Percentiles rank a stretch among this genome's conserved stretches.
Evolutionary conservation across 176 grass and related monocot genomes (phyloP).

Genomic region (Oryza meyeriana): DNA sequence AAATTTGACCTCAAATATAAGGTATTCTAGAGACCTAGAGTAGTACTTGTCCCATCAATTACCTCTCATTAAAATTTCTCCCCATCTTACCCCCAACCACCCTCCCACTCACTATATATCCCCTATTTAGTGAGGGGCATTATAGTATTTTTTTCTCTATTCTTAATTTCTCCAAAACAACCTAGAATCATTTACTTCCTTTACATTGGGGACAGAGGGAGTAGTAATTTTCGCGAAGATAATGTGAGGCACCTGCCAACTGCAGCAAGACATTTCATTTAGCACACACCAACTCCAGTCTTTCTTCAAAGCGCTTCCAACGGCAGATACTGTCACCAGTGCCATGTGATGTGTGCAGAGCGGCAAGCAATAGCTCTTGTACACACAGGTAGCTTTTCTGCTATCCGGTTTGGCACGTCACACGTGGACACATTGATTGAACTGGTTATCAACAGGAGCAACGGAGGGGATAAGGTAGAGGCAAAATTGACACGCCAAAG

Average conservation of each 20-base stretch:
- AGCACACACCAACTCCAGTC: neutral
- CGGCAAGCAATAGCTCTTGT: neutral
- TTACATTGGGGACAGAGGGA: too few species aligned
- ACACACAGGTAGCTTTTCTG: neutral
- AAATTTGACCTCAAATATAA: too few species aligned
- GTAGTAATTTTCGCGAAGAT: neutral
- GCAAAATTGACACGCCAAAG: neutral
- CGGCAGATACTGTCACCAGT: neutral
- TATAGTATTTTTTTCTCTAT: too few species aligned
- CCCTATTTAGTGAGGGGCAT: too few species aligned
- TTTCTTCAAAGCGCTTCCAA: neutral
- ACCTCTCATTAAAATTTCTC: too few species aligned
- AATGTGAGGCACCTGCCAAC: neutral
- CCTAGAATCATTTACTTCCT: too few species aligned
- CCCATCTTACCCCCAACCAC: too few species aligned
- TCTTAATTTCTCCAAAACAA: too few species aligned
- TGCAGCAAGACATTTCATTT: neutral
- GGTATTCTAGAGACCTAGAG: too few species aligned
- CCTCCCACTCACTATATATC: too few species aligned
- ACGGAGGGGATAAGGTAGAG: neutral
- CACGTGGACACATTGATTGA: neutral
- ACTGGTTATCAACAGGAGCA: neutral
- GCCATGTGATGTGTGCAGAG: neutral
- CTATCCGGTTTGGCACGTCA: neutral
- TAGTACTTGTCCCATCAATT: too few species aligned